phyloP scores from a whole-genome alignment of 805 yeast genomes.

The Dipodascus geniculatus region DNA sequence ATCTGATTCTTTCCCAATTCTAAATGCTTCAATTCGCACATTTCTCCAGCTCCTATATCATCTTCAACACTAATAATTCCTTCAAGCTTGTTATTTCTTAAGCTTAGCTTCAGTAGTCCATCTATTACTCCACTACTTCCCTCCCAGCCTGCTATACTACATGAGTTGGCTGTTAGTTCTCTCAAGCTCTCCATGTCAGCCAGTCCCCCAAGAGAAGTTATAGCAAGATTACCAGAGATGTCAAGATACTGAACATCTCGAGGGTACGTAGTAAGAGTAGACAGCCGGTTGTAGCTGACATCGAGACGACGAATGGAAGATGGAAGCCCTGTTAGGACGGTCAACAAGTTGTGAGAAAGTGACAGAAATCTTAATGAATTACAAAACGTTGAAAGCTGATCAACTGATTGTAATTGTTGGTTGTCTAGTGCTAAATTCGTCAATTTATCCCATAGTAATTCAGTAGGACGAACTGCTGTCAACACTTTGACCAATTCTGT shows the following conservation, averaged over 20 bases:
- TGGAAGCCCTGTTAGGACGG: conserved; percentile 37
- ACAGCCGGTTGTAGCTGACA: conserved; percentile 28
- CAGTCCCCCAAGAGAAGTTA: conserved; percentile 30
- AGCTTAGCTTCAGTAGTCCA: conserved; percentile 17
- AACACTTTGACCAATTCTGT: conserved; percentile 10
- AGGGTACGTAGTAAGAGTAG: conserved; percentile 28
- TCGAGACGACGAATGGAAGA: conserved; percentile 26
- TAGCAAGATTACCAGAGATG: conserved; percentile 32
- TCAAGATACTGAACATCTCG: conserved; percentile 26
- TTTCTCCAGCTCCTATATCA: conserved; percentile 29
- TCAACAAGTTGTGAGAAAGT: conserved; percentile 30
- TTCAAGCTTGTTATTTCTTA: conserved; percentile 13
- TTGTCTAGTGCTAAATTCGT: not conserved
- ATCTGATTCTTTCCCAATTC: not conserved
- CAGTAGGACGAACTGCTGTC: conserved; percentile 2
- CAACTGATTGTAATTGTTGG: conserved; percentile 29
- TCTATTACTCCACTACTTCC: conserved; percentile 15
- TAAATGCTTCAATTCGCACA: conserved; percentile 23
- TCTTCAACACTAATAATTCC: conserved; percentile 19
- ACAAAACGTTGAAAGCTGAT: conserved; percentile 30
- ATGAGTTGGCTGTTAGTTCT: conserved; percentile 17
- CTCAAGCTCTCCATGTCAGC: conserved; percentile 26
- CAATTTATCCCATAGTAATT: not conserved
- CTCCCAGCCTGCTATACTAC: conserved; percentile 15
- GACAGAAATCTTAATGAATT: conserved; percentile 31